phyloP scores from a whole-genome alignment of 202 grass and related monocot species.

The Alloteropsis angusta region DNA sequence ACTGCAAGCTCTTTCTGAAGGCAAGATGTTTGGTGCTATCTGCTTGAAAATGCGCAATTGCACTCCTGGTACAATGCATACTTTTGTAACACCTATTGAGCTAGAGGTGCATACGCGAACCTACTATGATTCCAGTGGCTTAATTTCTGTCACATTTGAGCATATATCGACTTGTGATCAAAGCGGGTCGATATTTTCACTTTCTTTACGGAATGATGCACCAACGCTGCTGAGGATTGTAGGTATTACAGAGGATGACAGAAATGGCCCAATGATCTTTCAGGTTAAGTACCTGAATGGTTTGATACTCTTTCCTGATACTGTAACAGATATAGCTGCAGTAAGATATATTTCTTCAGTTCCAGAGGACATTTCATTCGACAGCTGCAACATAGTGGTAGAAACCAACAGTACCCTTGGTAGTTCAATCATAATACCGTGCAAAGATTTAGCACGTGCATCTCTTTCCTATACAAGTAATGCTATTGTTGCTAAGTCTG shows the following conservation, averaged over 20 bases:
- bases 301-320: conserved; percentile 68
- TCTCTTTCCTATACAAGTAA: conserved; percentile 18
- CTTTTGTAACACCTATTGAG: conserved; percentile 75
- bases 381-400: conserved; percentile 70
- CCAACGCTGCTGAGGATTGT: conserved; percentile 42
- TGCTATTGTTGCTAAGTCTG: conserved; percentile 26
- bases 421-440: conserved; percentile 69
- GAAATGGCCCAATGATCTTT: conserved; percentile 45
- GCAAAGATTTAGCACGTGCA: conserved; percentile 46
- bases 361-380: conserved; percentile 31
- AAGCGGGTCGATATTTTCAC: conserved; percentile 49
- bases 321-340: conserved; percentile 58
- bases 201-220: conserved; percentile 69
- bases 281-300: conserved; percentile 60
- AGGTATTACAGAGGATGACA: conserved; percentile 48
- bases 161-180: conserved; percentile 39
- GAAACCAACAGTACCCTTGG: conserved; percentile 62
- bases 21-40: conserved; percentile 71
- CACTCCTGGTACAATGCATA: conserved; percentile 31
- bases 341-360: conserved; percentile 37
- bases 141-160: conserved; percentile 56
- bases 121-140: conserved; percentile 39
- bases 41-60: conserved; percentile 62
- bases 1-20: conserved; percentile 55
- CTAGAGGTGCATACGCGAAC: conserved; percentile 52